These are phyloP conservation scores for Jamesozyma jinghongensis DNA, from an alignment of 805 yeast species.

Conservation along the genomic window DNA sequence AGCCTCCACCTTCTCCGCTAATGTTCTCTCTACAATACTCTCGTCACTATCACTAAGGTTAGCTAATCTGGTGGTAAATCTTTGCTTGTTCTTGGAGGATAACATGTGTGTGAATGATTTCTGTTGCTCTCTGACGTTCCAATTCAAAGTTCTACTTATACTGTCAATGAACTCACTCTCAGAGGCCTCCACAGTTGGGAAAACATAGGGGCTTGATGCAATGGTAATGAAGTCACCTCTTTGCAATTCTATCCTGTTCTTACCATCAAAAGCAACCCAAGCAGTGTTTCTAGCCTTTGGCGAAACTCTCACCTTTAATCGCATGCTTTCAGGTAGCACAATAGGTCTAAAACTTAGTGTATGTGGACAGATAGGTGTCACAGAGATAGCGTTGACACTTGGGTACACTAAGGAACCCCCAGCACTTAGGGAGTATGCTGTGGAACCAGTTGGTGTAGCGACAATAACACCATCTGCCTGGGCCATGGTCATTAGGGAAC, in stretches of 20 bases:
- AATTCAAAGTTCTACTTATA: constrained; percentile 74
- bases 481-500: constrained; percentile 70
- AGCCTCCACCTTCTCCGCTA: not conserved
- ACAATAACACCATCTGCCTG: constrained; percentile 90
- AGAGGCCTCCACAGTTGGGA: constrained; percentile 77
- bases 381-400: constrained; percentile 81
- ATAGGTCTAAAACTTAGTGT: constrained; percentile 87
- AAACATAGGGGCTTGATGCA: constrained; percentile 79
- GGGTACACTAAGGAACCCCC: constrained; percentile 94
- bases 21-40: constrained; percentile 6
- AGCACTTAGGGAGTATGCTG: constrained; percentile 88
- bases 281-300: constrained; percentile 75
- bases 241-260: constrained; percentile 66
- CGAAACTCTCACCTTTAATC: constrained; percentile 72
- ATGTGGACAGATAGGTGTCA: constrained; percentile 93
- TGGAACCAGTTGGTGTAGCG: constrained; percentile 92
- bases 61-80: constrained; percentile 8
- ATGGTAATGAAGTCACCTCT: constrained; percentile 80
- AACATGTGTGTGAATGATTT: constrained; percentile 49
- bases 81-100: constrained; percentile 13
- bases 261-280: constrained; percentile 94
- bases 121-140: constrained; percentile 88
- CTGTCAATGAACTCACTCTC: constrained; percentile 73
- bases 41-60: constrained; percentile 6
- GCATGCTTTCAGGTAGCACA: constrained; percentile 85